Base-by-base conservation (phyloP, 768 basidiomycete species). In the Hydnomerulius pinastri region DNA sequence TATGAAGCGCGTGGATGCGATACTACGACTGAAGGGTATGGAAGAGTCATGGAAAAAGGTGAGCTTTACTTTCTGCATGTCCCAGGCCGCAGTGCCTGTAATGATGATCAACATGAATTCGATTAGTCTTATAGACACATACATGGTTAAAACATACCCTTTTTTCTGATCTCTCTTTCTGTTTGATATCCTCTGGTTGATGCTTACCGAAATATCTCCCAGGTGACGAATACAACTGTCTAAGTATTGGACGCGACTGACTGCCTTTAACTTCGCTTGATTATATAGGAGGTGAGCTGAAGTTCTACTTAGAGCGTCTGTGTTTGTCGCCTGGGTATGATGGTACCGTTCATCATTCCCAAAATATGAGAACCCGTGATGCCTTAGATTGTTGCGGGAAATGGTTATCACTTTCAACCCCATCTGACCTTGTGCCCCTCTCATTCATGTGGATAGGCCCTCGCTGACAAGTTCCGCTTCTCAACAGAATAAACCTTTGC, bases 51-150 rank as follows among this genome's bases (percentile, higher is more conserved):
- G 83, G 87, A 70, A 73, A 62, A 81, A 89, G 87, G 90, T 87
- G 62, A 62, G 81, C 75, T 30, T 53, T 43, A 8, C 32, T 50
- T 56, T 51, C 41, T 43, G 29, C 57, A 15, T 38, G 45, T 40
- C 25, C 28, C 28, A 3, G 33, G 35, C 48, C 39, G 2, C 32
- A 8, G 18, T 28, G 50, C 55, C 53, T 49, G 6, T 32, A 13
- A 45, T 71, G 72, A 79, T 84, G 86, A 83, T 78, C 78, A 80
- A 72, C 70, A 69, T 71, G 79, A 71, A 79, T 78, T 65, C 86
- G 92, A 94, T 95, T 95, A 94, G 91, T 95, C 90, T 92, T 92
- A 69, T 86, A 91, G 91, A 91, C 86, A 61, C 55, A 55, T 55
- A 67, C 71, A 80, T 90, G 89, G 87, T 90, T 90, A 82, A 42